Evolutionary conservation across 768 basidiomycete species (phyloP).

Genomic region (Lyophyllum semitale): DNA sequence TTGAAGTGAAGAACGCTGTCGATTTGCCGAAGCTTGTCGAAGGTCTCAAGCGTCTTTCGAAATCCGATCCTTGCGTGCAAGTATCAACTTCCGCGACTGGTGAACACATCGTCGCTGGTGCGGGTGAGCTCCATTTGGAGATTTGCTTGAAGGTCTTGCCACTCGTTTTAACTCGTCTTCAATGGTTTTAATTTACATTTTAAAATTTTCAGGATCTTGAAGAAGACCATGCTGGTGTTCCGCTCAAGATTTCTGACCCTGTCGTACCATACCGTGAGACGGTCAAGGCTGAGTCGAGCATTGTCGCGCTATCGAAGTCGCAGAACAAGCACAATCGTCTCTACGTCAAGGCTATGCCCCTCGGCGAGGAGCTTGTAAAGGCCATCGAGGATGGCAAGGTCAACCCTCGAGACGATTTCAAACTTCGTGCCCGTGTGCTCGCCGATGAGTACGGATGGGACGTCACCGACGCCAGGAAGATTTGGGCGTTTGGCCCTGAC

Average conservation of each 20-base stretch:
- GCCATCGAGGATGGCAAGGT: conserved; percentile 89
- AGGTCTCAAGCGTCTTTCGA: conserved; percentile 99
- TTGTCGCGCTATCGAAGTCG: conserved; percentile 95
- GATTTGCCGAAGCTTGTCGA: conserved; percentile 99
- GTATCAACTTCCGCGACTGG: conserved; percentile 89
- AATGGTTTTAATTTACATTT: background rate
- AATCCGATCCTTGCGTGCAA: conserved; percentile 99
- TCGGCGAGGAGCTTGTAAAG: conserved; percentile 90
- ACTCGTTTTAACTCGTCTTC: background rate
- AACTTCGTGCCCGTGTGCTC: conserved; percentile 89
- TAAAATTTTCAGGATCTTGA: conserved; percentile 74
- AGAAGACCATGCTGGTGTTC: conserved; percentile 98
- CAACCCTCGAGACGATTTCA: conserved; percentile 94
- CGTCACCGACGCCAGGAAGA: conserved; percentile 97
- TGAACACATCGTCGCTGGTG: conserved; percentile 98
- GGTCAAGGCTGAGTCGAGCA: too few species aligned
- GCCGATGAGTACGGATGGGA: conserved; percentile 98
- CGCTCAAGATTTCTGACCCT: conserved; percentile 95
- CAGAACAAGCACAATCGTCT: conserved; percentile 99
- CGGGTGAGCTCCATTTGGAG: conserved; percentile 97
- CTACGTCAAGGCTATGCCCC: conserved; percentile 87
- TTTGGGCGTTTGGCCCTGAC: conserved; percentile 99
- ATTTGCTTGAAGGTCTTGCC: conserved; percentile 89
- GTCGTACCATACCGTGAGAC: conserved; percentile 98
- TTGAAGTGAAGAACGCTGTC: too few species aligned